Conservation (phyloP, 257 asterid species). For the Solanum bukasovii region DNA sequence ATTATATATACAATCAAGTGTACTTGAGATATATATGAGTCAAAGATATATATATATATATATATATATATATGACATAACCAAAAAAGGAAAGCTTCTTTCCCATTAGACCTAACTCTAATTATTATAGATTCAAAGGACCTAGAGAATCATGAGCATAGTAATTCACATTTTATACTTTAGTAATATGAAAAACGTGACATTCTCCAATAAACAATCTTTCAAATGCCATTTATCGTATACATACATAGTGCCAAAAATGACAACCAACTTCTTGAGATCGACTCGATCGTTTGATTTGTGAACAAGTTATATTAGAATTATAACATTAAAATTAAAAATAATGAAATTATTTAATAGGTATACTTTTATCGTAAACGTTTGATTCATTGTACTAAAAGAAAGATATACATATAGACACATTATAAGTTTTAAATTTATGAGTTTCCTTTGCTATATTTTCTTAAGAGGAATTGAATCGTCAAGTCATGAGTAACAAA, state of each 20-base stretch:
- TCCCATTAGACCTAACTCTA: neutral
- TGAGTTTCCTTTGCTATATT: neutral
- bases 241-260: neutral
- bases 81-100: too few relatives aligned
- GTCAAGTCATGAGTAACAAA: neutral
- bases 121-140: neutral
- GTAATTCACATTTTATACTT: neutral
- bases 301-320: neutral
- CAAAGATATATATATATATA: neutral
- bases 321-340: neutral
- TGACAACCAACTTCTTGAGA: neutral
- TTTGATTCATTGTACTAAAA: neutral
- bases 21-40: neutral
- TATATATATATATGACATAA: neutral
- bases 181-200: neutral
- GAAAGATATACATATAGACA: too few relatives aligned
- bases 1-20: neutral
- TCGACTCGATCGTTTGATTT: neutral
- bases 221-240: neutral
- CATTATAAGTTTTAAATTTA: neutral
- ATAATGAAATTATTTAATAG: neutral
- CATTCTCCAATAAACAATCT: neutral
- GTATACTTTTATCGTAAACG: neutral
- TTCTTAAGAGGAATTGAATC: neutral
- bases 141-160: neutral